phyloP scores from a whole-genome alignment of 176 grass and related monocot species.

The Stipa capillata region DNA sequence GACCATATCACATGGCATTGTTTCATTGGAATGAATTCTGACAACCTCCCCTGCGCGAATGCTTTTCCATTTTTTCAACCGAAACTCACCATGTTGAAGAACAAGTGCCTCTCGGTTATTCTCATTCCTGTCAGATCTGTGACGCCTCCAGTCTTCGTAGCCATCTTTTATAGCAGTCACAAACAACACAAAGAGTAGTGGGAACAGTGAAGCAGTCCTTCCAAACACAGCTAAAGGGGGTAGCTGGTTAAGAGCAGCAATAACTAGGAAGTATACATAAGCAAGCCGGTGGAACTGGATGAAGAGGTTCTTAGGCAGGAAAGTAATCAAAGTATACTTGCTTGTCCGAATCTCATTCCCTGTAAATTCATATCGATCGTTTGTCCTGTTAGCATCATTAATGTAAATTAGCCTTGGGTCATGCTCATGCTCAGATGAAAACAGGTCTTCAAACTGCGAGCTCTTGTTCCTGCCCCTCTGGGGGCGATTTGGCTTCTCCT shows the following conservation, averaged over 20 bases:
- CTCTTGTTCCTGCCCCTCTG: conserved; percentile 62
- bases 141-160: conserved; percentile 95
- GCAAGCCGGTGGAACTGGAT: conserved; percentile 94
- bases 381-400: conserved; percentile 88
- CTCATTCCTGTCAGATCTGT: conserved; percentile 94
- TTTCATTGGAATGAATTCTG: conserved; percentile 80
- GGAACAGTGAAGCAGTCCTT: conserved; percentile 93
- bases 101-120: conserved; percentile 93
- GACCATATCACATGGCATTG: conserved; percentile 98
- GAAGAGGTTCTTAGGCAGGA: conserved; percentile 98
- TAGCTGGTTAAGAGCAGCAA: conserved; percentile 97
- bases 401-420: conserved; percentile 84
- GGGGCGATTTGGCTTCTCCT: conserved; percentile 62
- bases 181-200: conserved; percentile 89
- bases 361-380: conserved; percentile 86
- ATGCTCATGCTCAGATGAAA: conserved; percentile 69
- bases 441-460: conserved; percentile 57
- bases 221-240: conserved; percentile 99
- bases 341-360: conserved; percentile 98
- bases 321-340: conserved; percentile 97
- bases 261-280: conserved; percentile 96
- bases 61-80: conserved; percentile 84
- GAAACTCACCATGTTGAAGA: conserved; percentile 79
- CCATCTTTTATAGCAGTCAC: conserved; percentile 99
- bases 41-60: conserved; percentile 91